Conservation (phyloP, 371 early-diverging fungal genomes). For the Mucor velutinosus region DNA sequence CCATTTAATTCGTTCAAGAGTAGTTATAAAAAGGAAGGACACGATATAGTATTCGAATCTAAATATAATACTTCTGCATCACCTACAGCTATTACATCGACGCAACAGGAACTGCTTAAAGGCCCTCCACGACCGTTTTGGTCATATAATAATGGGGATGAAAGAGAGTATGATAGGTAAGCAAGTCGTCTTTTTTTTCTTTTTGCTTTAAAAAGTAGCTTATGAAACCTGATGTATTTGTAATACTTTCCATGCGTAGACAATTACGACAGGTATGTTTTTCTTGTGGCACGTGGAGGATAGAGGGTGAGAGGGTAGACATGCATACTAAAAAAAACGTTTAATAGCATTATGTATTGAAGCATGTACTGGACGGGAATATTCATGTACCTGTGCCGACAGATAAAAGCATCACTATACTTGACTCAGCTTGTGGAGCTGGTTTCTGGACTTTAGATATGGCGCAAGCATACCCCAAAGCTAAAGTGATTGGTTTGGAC, state of each 20-base stretch:
- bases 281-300: background rate
- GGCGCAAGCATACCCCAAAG: constrained; percentile 27
- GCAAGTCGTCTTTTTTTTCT: background rate
- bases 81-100: background rate
- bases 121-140: constrained; percentile 12
- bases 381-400: constrained; percentile 20
- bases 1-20: constrained; percentile 10
- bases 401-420: constrained; percentile 8
- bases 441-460: constrained; percentile 38
- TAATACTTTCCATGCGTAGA: constrained; percentile 3
- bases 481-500: constrained; percentile 28
- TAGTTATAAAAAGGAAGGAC: constrained; percentile 5
- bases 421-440: constrained; percentile 28
- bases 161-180: constrained; percentile 32
- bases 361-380: constrained; percentile 26
- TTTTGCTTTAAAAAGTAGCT: background rate
- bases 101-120: background rate
- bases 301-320: background rate
- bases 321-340: background rate
- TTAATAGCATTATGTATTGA: constrained; percentile 33
- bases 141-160: constrained; percentile 21
- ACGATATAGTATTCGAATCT: constrained; percentile 18
- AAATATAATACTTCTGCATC: constrained; percentile 1
- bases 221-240: background rate
- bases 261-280: constrained; percentile 28